Base-by-base conservation (phyloP, 352 stramenopile species). In the Pythium sukuiense region DNA sequence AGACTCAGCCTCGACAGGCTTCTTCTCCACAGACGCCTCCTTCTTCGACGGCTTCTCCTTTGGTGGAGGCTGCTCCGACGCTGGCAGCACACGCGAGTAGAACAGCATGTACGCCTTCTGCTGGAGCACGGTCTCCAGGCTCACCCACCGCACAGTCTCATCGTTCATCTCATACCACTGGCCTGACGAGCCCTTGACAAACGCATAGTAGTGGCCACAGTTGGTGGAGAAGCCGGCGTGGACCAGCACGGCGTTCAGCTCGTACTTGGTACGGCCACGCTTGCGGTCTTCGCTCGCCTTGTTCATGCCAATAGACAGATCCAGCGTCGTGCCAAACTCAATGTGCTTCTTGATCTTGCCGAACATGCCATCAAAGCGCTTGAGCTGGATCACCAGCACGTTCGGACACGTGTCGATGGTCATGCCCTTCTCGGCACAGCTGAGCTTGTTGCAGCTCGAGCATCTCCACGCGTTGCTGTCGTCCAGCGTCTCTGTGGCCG, bases 151-250 rank as follows among this genome's bases (percentile, higher is more conserved):
- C 26, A 97, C 89, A 16, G 76, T 83, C 46, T 93, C 83, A 63
- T 98, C 92, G 67, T 98, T 96, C 90, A 97, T 97, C 64, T 95
- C 83, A 66, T 96, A 94, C 92, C 92, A 98, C 67, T 92, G 83
- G n/a, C 89, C 87, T 0, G 90, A 94, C 13, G 85, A 83, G 13
- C 87, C 90, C 48, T 91, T 90, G 0, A 97, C 84, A 56, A 96
- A 97, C 26, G 88, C 80, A 60, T 95, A 96, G 71, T 98, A 98
- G 65, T 98, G 92, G 16, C 92, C 92, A 37, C 85, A 95, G 63
- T 95, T 81, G 11, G 91, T 92, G n/a, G 85, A 96, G 63, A 85
- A 88, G 0, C 92, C 92, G 0, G 83, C 81, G 64, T 97, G 91
- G 24, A 97, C 89, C 13, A 97, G 64, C 57, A 97, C 89, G 3